Evolutionary conservation across 1,284 basidiomycete species (phyloP).

Genomic region (Naganishia sp.): DNA sequence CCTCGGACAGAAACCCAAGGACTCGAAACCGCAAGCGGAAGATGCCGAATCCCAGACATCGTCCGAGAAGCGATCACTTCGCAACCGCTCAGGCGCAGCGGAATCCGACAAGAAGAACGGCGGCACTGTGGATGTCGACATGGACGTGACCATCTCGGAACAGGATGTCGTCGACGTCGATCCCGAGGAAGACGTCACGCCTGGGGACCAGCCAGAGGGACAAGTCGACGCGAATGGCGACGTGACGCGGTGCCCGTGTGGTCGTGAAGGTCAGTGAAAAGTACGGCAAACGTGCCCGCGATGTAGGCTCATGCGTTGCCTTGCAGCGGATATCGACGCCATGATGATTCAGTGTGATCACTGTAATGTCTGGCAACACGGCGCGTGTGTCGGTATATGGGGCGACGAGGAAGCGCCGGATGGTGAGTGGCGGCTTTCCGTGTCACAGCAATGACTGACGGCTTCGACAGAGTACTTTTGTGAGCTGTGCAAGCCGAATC

Average conservation of each 20-base stretch:
- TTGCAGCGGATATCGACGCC: conserved; percentile 64
- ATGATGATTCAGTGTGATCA: conserved; percentile 96
- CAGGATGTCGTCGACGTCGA: conserved; percentile 20
- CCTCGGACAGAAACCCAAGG: not conserved
- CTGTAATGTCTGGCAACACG: conserved; percentile 98
- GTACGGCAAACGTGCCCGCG: not conserved
- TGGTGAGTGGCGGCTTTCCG: conserved; percentile 58
- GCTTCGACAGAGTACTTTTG: conserved; percentile 69
- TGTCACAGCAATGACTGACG: not conserved
- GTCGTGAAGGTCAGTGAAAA: conserved; percentile 71
- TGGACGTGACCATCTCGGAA: not conserved
- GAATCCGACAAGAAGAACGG: not conserved
- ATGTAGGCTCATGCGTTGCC: not conserved
- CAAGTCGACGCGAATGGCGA: conserved; percentile 71
- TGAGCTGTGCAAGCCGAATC: conserved; percentile 86
- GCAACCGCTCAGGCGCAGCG: not conserved
- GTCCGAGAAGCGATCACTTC: conserved; percentile 15
- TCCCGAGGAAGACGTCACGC: conserved; percentile 48
- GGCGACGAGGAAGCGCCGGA: conserved; percentile 78
- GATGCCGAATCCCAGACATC: conserved; percentile 7
- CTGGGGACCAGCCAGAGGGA: conserved; percentile 53
- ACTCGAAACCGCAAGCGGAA: not conserved
- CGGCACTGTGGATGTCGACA: not conserved
- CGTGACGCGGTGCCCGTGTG: conserved; percentile 92
- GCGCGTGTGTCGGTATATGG: conserved; percentile 91